Evolutionary conservation across 345 rosid species (phyloP), one percentile per base, ranked within the genome.

Genomic region (Arabidopsis suecica): DNA sequence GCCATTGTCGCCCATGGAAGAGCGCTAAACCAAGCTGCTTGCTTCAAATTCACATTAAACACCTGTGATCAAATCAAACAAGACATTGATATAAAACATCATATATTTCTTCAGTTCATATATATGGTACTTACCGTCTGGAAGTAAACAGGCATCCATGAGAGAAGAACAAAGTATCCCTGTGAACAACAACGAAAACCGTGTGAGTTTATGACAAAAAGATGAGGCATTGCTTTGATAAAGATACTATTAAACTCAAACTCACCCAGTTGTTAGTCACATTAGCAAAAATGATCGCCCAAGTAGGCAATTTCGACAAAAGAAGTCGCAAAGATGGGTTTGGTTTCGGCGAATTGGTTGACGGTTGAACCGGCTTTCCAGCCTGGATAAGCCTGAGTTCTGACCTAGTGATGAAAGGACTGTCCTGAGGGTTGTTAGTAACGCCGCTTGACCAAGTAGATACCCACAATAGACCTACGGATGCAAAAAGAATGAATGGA

Each of bases 131-230:
- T 76, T 78, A 91, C 99, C 2, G 93, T 89, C 67, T 87, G 90
- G 91, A 95, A 90, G 80, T 95, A 95, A 65, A 88, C 87, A 42
- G 99, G 99, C 97, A 95, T 95, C 97, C 97, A 95, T 28, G 97
- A 86, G 45, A 95, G 96, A 57, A 95, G 97, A 80, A 95, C 97
- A 61, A 95, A 95, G 65, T 95, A 95, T 51, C 99, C 99, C 99
- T 95, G 89, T 38, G 20, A 82, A 36, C 45, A 82, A 32, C 45
- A 64, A 56, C 23, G 6, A 40, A 76, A 44, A 53, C 60, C 7
- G 5, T 53, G 34, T 60, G 51, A 72, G 20, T 58, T 60, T 34
- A 12, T 41, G 7, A 51, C 34, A 6, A 44, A 8, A 65, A 51
- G 38, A 72, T 4, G 1, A 51, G 28, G 7, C 32, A 66, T 42